These are phyloP conservation scores for Claviceps sp. DNA, from an alignment of 2,329 filamentous ascomycete species.

Conservation along the genomic window DNA sequence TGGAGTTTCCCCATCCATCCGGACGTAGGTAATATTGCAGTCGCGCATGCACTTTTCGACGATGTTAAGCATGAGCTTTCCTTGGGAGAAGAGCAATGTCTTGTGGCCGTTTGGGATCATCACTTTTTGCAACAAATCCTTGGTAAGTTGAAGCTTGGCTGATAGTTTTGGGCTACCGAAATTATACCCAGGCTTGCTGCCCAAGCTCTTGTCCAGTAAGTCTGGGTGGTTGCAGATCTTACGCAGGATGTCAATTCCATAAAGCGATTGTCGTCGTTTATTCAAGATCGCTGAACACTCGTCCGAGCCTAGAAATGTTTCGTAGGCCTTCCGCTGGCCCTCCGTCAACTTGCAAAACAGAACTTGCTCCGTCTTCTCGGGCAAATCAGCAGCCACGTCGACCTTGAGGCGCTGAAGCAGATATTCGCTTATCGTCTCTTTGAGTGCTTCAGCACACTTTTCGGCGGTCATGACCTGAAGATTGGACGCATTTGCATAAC, in stretches of 20 bases:
- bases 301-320: constrained; percentile 65
- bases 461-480: constrained; percentile 88
- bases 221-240: constrained; percentile 99
- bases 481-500: constrained; percentile 90
- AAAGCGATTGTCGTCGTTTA: constrained; percentile 65
- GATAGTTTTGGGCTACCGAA: constrained; percentile 73
- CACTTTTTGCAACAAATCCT: constrained; percentile 62
- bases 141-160: constrained; percentile 92
- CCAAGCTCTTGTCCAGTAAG: constrained; percentile 51
- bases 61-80: constrained; percentile 90
- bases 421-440: constrained; percentile 88
- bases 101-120: constrained; percentile 91
- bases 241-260: constrained; percentile 79
- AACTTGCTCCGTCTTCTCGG: constrained; percentile 92
- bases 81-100: constrained; percentile 83
- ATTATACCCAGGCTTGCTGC: constrained; percentile 48
- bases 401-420: constrained; percentile 83
- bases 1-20: constrained; percentile 88
- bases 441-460: constrained; percentile 85
- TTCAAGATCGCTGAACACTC: constrained; percentile 75
- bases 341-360: constrained; percentile 84
- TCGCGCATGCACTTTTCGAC: constrained; percentile 70
- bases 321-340: constrained; percentile 66
- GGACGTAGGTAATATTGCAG: constrained; percentile 58
- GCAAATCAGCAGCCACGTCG: constrained; percentile 85